Base-by-base conservation (phyloP, 352 stramenopile genomes). In the Phytophthora chlamydospora region DNA sequence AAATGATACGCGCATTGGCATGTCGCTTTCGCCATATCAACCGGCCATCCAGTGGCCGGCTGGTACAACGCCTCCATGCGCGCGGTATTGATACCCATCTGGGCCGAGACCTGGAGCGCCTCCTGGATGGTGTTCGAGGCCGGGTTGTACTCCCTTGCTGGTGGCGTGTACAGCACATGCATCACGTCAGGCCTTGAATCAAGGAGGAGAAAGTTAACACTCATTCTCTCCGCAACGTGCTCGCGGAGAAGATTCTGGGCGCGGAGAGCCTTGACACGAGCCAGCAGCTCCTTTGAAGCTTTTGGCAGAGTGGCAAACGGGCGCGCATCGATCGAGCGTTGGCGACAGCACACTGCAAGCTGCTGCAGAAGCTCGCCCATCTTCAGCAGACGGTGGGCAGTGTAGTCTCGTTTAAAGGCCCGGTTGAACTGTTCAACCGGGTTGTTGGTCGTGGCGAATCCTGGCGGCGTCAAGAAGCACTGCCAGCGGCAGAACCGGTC, bases 401-500 rank as follows among this genome's bases (percentile, higher is more conserved):
- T 60, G 54, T 56, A 66, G 24, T 72, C 62, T 11, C 45, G 46
- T 45, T 76, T 76, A 14, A 76, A 36, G 3, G 16, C 40, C 4
- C 21, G 12, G 54, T 66, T 73, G 33, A 62, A 73, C 14, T 61
- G 42, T 12, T 73, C 65, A 13, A 62, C 38, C 2, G 58, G 64
- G 24, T 73, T 65, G 53, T 65, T 73, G 0, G 58, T 73, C 7
- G 59, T 65, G 1, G 65, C 65, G 45, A 48, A 58, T 2, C 51
- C 52, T 0, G 47, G 4, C 11, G 63, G 50, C 5, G 63, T 43
- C 8, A 46, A 16, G 29, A 34, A 27, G 31, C 56, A 65, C 17
- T 67, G 40, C 63, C 57, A 72, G 6, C 45, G 14, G 0, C 32
- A 63, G 14, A 61, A 64, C 0, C 58, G 13, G 6, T 35, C n/a